phyloP scores from a whole-genome alignment of 495 filamentous ascomycete species.

The Chaetomium tenue region DNA sequence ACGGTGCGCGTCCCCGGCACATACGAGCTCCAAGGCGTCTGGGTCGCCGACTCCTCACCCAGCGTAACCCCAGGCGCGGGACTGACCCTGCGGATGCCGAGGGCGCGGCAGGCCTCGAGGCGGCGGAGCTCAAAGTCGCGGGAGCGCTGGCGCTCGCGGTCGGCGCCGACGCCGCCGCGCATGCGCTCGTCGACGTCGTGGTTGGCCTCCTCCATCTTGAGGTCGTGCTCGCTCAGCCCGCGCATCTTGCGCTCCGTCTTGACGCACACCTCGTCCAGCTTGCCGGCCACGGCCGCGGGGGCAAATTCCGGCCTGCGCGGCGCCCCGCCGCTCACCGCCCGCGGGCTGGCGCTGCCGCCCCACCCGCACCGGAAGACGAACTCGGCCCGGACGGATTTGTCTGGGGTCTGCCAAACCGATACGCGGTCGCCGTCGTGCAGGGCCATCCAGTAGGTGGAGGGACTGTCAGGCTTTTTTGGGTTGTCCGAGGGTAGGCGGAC shows the following conservation, averaged over 20 bases:
- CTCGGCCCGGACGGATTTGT: slow-evolving; percentile 29
- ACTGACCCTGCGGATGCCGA: slow-evolving; percentile 32
- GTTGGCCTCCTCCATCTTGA: slow-evolving; percentile 39
- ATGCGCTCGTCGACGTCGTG: slow-evolving; percentile 38
- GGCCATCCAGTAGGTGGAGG: slow-evolving; percentile 60
- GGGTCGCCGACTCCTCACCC: slow-evolving; percentile 11
- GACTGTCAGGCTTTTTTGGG: slow-evolving; percentile 41
- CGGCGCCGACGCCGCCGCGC: slow-evolving; percentile 26
- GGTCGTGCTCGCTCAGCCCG: slow-evolving; percentile 31
- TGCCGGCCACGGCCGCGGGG: slow-evolving; percentile 23
- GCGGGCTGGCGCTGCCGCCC: slow-evolving; percentile 43
- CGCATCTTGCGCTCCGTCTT: slow-evolving; percentile 36
- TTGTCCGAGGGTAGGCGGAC: slow-evolving; percentile 53
- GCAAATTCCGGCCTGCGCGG: slow-evolving; percentile 23
- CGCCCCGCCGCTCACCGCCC: slow-evolving; percentile 22
- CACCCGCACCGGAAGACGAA: slow-evolving; percentile 48
- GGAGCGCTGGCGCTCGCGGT: slow-evolving; percentile 42
- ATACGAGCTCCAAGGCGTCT: slow-evolving; percentile 21
- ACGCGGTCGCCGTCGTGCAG: slow-evolving; percentile 73
- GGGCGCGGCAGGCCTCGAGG: slow-evolving; percentile 36
- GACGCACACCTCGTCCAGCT: slow-evolving; percentile 32
- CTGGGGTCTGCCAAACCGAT: slow-evolving; percentile 54
- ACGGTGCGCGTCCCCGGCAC: slow-evolving; percentile 22
- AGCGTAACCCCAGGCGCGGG: slow-evolving; percentile 23
- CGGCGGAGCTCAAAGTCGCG: slow-evolving; percentile 43